These are phyloP conservation scores for Acanthochlamys bracteata DNA, from an alignment of 106 monocot genomes.

Conservation along the genomic window DNA sequence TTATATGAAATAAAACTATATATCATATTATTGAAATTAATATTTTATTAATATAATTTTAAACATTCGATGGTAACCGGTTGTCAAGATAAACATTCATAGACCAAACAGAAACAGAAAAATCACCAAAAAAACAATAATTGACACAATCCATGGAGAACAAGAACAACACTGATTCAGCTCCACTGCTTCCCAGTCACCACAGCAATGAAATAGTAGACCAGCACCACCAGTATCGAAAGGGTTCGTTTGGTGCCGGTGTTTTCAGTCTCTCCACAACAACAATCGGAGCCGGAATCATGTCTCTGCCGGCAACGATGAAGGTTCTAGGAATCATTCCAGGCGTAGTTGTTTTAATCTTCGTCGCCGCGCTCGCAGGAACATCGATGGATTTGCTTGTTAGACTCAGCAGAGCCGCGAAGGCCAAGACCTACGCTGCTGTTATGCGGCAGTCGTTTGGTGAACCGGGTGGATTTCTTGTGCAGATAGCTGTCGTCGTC, in stretches of 20 bases:
- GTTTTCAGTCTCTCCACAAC: neutral
- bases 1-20: too few species aligned
- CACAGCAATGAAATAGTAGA: too few species aligned
- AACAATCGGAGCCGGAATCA: neutral
- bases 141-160: too few species aligned
- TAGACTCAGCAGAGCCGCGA: constrained; percentile 43
- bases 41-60: too few species aligned
- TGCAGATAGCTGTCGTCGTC: constrained; percentile 49
- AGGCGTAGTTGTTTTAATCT: neutral
- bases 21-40: too few species aligned
- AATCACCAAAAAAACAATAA: too few species aligned
- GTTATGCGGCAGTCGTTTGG: constrained; percentile 71
- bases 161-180: too few species aligned
- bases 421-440: constrained; percentile 35
- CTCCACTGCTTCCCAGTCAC: too few species aligned
- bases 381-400: constrained; percentile 49
- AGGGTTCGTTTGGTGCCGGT: neutral
- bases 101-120: too few species aligned
- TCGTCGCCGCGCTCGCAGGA: constrained; percentile 24
- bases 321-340: neutral
- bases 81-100: too few species aligned
- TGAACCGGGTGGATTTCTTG: constrained; percentile 27
- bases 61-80: too few species aligned
- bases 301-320: neutral
- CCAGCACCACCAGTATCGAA: neutral